A percentile compares a stretch with the other conserved stretches of the same genome.
phyloP scores from a whole-genome alignment of 1,284 basidiomycete genomes.

The Termitomyces sp. region DNA sequence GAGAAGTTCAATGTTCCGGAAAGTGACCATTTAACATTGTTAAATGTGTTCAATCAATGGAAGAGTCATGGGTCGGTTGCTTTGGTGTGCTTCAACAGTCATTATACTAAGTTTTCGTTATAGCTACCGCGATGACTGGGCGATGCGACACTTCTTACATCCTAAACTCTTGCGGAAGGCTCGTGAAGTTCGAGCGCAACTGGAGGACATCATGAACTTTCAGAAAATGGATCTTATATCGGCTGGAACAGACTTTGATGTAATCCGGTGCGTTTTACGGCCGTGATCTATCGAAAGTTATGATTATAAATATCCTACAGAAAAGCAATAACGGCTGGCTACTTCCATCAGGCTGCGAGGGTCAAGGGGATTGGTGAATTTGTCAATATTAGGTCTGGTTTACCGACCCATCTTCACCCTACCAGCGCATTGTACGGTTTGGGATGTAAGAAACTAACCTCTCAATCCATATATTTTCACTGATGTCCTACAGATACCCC shows the following conservation, averaged over 20 bases:
- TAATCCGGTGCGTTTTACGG: slow-evolving; percentile 58
- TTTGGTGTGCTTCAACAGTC: not conserved
- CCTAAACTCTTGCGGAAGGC: slow-evolving; percentile 94
- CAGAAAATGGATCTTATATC: slow-evolving; percentile 92
- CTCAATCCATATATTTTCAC: slow-evolving; percentile 7
- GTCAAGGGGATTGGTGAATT: slow-evolving; percentile 99
- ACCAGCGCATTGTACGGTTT: slow-evolving; percentile 95
- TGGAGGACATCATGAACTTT: slow-evolving; percentile 98
- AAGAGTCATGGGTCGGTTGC: slow-evolving; percentile 76
- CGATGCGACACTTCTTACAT: slow-evolving; percentile 91
- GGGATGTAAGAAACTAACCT: slow-evolving; percentile 65
- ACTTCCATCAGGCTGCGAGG: slow-evolving; percentile 98
- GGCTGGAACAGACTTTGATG: slow-evolving; percentile 93
- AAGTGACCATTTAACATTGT: slow-evolving; percentile 91
- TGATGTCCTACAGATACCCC: slow-evolving; percentile 69
- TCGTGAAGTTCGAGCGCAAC: slow-evolving; percentile 91
- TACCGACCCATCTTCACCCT: slow-evolving; percentile 91
- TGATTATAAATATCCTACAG: slow-evolving; percentile 34
- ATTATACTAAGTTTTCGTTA: not conserved
- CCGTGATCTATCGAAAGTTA: not conserved
- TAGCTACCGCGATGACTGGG: slow-evolving; percentile 91
- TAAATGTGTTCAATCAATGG: slow-evolving; percentile 99
- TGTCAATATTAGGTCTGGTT: slow-evolving; percentile 93
- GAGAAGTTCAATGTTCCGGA: slow-evolving; percentile 99
- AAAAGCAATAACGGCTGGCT: slow-evolving; percentile 96